Evolutionary conservation across 768 basidiomycete genomes (phyloP).

Genomic region (Auriscalpium orientale): DNA sequence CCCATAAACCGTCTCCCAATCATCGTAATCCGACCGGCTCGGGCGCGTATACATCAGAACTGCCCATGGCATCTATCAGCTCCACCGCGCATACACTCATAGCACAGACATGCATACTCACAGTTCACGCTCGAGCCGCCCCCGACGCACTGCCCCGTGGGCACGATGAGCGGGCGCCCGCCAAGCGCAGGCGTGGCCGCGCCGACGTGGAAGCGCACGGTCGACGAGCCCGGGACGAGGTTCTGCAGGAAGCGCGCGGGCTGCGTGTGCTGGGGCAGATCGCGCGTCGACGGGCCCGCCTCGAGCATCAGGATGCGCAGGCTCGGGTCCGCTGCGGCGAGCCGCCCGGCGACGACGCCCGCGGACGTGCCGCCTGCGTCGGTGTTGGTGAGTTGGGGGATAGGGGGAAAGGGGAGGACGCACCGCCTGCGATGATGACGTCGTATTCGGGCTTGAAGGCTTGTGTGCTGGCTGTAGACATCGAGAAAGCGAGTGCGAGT

Average conservation of each 20-base stretch:
- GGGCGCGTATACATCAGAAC: conserved; percentile 46
- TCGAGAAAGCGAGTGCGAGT: no score
- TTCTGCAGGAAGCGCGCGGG: conserved; percentile 45
- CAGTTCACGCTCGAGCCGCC: conserved; percentile 57
- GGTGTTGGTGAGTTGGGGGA: background rate
- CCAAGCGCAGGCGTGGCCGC: conserved; percentile 35
- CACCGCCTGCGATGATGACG: conserved; percentile 16
- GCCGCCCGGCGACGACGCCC: conserved; percentile 50
- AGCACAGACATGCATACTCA: conserved; percentile 15
- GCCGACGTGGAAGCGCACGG: conserved; percentile 34
- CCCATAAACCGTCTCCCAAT: conserved; percentile 42
- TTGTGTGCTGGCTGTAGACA: no score
- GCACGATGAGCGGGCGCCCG: conserved; percentile 39
- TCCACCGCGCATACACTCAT: background rate
- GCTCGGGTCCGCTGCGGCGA: conserved; percentile 43
- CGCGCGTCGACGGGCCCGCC: conserved; percentile 43
- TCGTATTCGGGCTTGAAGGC: conserved; percentile 6
- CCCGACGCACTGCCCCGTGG: conserved; percentile 44
- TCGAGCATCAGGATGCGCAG: conserved; percentile 57
- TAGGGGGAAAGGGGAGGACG: background rate
- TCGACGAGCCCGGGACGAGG: conserved; percentile 30
- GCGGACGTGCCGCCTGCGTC: conserved; percentile 37
- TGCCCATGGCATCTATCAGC: background rate
- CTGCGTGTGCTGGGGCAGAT: conserved; percentile 41
- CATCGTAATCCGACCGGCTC: conserved; percentile 57